phyloP scores from a whole-genome alignment of 2,329 filamentous ascomycete genomes.

The Calonectria pteridis region DNA sequence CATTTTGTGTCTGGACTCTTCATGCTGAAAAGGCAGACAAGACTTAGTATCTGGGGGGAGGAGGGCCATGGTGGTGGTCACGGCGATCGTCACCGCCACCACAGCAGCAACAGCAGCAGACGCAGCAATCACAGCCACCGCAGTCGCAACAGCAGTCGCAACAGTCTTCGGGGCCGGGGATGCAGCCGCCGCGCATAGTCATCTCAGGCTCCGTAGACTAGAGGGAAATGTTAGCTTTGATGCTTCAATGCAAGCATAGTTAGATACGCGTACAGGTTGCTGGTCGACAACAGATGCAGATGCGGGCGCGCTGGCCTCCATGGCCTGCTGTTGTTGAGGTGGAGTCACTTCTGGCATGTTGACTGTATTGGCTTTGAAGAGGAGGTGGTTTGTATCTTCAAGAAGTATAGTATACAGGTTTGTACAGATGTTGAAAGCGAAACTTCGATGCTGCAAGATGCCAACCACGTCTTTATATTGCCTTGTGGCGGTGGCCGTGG shows the following conservation, averaged over 20 bases:
- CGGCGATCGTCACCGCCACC: neutral
- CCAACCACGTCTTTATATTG: neutral
- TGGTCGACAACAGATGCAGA: neutral
- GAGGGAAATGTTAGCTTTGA: neutral
- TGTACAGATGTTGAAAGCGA: no score
- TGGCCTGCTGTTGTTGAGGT: neutral
- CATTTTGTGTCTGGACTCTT: neutral
- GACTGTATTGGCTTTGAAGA: neutral
- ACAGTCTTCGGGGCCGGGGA: conserved; percentile 1
- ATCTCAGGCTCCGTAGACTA: neutral
- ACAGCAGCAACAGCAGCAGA: neutral
- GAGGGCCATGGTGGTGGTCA: neutral
- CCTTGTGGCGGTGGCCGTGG: neutral
- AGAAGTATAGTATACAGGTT: no score
- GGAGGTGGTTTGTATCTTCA: neutral
- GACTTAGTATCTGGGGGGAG: neutral
- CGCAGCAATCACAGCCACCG: neutral
- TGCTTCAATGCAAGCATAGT: no score
- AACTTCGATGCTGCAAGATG: no score
- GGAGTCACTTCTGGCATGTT: neutral
- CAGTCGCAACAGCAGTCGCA: conserved; percentile 2
- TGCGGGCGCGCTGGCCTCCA: neutral
- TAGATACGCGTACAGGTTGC: conserved; percentile 3
- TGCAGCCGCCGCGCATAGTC: neutral
- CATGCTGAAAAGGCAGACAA: neutral